phyloP scores from a whole-genome alignment of 352 stramenopile species.

The Phytophthora constricta region DNA sequence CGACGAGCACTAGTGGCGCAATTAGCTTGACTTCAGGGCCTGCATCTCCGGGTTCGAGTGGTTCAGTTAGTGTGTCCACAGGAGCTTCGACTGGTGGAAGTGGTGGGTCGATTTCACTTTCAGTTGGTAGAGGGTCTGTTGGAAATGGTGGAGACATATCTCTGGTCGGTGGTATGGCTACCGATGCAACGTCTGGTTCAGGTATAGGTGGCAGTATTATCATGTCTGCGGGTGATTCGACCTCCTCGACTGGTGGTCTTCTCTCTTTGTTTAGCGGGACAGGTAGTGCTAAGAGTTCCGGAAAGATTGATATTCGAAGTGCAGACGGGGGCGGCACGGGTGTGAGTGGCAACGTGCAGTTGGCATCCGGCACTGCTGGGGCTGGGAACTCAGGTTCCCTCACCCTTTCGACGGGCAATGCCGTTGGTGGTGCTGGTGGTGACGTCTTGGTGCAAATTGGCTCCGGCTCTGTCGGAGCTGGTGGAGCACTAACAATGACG shows the following conservation, averaged over 20 bases:
- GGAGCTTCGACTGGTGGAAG: conserved; percentile 25
- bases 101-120: conserved; percentile 36
- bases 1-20: conserved; percentile 34
- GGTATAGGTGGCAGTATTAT: conserved; percentile 48
- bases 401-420: conserved; percentile 49
- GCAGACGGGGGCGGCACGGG: conserved; percentile 40
- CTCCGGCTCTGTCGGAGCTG: conserved; percentile 46
- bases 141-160: conserved; percentile 40
- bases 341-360: conserved; percentile 57
- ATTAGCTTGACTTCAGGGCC: conserved; percentile 41
- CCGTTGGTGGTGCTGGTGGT: conserved; percentile 52
- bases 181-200: conserved; percentile 15
- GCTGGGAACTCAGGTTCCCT: conserved; percentile 57
- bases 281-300: conserved; percentile 49
- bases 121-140: conserved; percentile 33
- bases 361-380: conserved; percentile 48
- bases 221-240: conserved; percentile 44
- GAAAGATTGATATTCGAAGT: conserved; percentile 47
- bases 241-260: conserved; percentile 41
- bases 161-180: conserved; percentile 22
- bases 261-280: conserved; percentile 45
- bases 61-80: conserved; percentile 25
- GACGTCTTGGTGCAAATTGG: conserved; percentile 54
- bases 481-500: conserved; percentile 45
- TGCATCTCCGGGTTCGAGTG: conserved; percentile 33